phyloP scores from a whole-genome alignment of 352 stramenopile species.

The Blastocystis sp. region DNA sequence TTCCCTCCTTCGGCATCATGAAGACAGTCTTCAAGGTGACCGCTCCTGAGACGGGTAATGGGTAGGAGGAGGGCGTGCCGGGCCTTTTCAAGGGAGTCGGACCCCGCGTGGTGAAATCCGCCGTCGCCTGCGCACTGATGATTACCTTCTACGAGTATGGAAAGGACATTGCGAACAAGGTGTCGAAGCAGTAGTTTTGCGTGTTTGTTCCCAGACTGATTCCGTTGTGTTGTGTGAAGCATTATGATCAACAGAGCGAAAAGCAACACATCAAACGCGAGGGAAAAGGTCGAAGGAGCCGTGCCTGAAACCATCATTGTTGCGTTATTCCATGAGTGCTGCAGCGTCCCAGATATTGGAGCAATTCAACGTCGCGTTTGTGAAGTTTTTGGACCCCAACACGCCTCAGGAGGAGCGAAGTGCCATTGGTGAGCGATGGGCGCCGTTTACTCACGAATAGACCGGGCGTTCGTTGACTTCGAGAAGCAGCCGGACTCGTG shows the following conservation, averaged over 20 bases:
- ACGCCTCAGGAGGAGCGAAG: constrained; percentile 59
- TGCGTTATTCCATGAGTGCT: not conserved
- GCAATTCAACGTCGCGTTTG: constrained; percentile 55
- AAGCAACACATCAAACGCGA: too few species aligned
- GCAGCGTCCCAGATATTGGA: constrained; percentile 44
- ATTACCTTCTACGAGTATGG: constrained; percentile 69
- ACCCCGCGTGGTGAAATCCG: constrained; percentile 64
- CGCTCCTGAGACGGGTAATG: not conserved
- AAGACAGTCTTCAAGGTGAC: constrained; percentile 34
- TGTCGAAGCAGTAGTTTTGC: constrained; percentile 20
- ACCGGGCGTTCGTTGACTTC: constrained; percentile 59
- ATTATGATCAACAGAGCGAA: too few species aligned
- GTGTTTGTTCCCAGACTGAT: constrained; percentile 47
- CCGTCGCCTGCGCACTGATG: constrained; percentile 63
- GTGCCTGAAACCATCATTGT: not conserved
- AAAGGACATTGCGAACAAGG: constrained; percentile 47
- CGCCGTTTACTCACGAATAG: constrained; percentile 1
- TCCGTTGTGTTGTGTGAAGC: not conserved
- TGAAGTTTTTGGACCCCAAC: constrained; percentile 41
- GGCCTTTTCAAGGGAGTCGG: constrained; percentile 67
- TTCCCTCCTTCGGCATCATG: constrained; percentile 69
- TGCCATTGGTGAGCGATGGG: constrained; percentile 38
- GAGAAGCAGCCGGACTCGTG: constrained; percentile 53
- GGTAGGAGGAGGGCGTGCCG: constrained; percentile 51
- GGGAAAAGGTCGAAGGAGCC: too few species aligned